Percentiles rank a stretch among this genome's conserved stretches.
Evolutionary conservation across 495 filamentous ascomycete genomes (phyloP).

Genomic region (Neurospora sp.): DNA sequence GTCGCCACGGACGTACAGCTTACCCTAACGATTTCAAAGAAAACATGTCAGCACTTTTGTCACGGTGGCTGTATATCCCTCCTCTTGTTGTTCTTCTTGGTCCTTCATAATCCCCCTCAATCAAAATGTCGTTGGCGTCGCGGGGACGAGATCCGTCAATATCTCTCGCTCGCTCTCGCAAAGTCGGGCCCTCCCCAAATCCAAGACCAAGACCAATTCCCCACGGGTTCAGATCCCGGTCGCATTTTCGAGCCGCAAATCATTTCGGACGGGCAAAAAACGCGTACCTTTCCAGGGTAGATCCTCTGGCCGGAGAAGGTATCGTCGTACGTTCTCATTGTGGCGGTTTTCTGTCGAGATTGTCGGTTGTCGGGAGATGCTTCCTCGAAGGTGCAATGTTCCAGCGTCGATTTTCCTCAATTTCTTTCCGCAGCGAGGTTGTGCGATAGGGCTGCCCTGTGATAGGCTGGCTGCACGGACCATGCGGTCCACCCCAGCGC

Average conservation of each 20-base stretch:
- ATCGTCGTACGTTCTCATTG: slow-evolving; percentile 98
- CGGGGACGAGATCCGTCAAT: not conserved
- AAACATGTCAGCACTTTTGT: slow-evolving; percentile 17
- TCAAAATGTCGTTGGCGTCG: not conserved
- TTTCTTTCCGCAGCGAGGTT: slow-evolving; percentile 24
- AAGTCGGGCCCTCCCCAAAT: not conserved
- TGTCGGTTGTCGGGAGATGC: slow-evolving; percentile 25
- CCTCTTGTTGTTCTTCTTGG: not conserved
- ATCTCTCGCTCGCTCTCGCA: not conserved
- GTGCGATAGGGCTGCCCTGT: slow-evolving; percentile 28
- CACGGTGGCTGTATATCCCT: not conserved
- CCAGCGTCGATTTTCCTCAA: slow-evolving; percentile 25
- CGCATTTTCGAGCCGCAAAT: not conserved
- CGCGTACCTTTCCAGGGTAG: slow-evolving; percentile 95
- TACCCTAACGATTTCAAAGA: slow-evolving; percentile 54
- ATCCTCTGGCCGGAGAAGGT: slow-evolving; percentile 96
- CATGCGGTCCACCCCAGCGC: slow-evolving; percentile 5
- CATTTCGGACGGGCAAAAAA: not conserved
- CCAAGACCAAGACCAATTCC: not conserved
- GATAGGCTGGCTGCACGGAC: slow-evolving; percentile 20
- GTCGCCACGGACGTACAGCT: slow-evolving; percentile 97
- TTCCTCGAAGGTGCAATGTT: slow-evolving; percentile 22
- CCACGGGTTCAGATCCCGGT: not conserved
- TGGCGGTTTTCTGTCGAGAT: slow-evolving; percentile 45
- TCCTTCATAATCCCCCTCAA: not conserved